Evolutionary conservation across 2,329 filamentous ascomycete species (phyloP).

Genomic region (Sarocladiaceae sp.): DNA sequence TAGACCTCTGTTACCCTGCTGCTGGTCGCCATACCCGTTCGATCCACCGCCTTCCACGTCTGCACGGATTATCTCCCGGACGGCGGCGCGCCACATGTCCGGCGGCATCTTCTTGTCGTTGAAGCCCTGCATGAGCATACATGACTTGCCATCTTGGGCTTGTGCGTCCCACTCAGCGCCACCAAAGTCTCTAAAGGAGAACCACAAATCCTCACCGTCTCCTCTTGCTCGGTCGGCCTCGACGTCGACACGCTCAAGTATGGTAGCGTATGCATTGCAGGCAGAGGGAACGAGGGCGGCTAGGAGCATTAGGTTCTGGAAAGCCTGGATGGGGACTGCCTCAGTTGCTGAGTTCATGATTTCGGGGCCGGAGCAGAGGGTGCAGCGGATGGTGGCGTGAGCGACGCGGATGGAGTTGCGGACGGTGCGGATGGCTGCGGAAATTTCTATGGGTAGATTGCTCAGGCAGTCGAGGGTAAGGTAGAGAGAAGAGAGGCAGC

Average conservation of each 20-base stretch:
- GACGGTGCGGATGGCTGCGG: slow-evolving; percentile 39
- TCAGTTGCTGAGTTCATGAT: slow-evolving; percentile 26
- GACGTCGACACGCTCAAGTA: slow-evolving; percentile 49
- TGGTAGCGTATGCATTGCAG: slow-evolving; percentile 49
- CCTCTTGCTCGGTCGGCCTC: slow-evolving; percentile 39
- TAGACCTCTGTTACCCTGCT: slow-evolving; percentile 35
- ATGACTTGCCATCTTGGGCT: slow-evolving; percentile 17
- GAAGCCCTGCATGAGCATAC: slow-evolving; percentile 24
- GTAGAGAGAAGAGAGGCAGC: slow-evolving; percentile 44
- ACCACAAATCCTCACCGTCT: slow-evolving; percentile 30
- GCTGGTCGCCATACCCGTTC: slow-evolving; percentile 10
- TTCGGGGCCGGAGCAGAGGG: slow-evolving; percentile 35
- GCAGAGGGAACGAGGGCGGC: slow-evolving; percentile 51
- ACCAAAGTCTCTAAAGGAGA: slow-evolving; percentile 40
- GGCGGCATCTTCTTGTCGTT: slow-evolving; percentile 43
- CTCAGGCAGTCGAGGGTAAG: slow-evolving; percentile 44
- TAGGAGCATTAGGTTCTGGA: slow-evolving; percentile 55
- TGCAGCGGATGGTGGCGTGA: slow-evolving; percentile 46
- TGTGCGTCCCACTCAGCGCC: slow-evolving; percentile 41
- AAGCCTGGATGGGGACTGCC: slow-evolving; percentile 38
- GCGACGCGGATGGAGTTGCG: slow-evolving; percentile 42
- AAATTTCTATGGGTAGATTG: slow-evolving; percentile 37
- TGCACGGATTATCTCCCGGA: slow-evolving; percentile 47
- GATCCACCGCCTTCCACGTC: slow-evolving; percentile 50
- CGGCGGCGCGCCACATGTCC: slow-evolving; percentile 44